Conservation (phyloP, 164 flowering plant genomes). For the Hamamelis virginiana region DNA sequence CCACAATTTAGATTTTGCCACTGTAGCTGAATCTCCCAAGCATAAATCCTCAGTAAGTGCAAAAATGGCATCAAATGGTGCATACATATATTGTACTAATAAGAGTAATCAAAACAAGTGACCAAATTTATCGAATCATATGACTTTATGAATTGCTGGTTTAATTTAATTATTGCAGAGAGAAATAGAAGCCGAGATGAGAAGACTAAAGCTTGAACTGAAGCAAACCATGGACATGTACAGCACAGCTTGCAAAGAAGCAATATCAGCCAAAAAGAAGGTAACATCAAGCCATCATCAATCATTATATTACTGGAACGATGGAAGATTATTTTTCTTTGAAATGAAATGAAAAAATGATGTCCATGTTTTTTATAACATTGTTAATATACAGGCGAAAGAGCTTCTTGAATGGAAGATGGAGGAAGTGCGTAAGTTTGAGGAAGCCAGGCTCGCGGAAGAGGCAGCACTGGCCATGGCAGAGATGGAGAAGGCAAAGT, state of each 20-base stretch:
- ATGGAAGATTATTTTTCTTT: not conserved
- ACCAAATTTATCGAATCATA: not conserved
- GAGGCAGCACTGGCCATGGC: constrained; percentile 60
- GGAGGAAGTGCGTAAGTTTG: constrained; percentile 52
- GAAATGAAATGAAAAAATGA: not conserved
- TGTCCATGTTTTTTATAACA: not conserved
- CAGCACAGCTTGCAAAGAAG: constrained; percentile 73
- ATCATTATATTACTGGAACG: not conserved
- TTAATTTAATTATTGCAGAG: constrained; percentile 22
- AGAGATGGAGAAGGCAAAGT: constrained; percentile 61
- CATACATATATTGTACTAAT: too few relatives aligned
- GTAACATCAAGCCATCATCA: constrained; percentile 15
- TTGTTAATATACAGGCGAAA: constrained; percentile 36
- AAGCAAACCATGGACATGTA: constrained; percentile 82
- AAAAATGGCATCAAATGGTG: not conserved
- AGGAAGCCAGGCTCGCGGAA: constrained; percentile 52
- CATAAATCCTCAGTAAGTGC: constrained; percentile 20
- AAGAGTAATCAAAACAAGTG: too few relatives aligned
- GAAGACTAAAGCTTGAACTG: constrained; percentile 57
- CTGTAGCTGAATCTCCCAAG: constrained; percentile 12
- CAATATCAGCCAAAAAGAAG: constrained; percentile 63
- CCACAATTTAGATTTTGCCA: constrained; percentile 34
- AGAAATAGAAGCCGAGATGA: constrained; percentile 68
- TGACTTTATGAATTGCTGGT: not conserved
- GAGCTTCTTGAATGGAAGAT: constrained; percentile 55